Evolutionary conservation across 139 green algal genomes (phyloP).

Genomic region (Astrephomene gubernaculifera): DNA sequence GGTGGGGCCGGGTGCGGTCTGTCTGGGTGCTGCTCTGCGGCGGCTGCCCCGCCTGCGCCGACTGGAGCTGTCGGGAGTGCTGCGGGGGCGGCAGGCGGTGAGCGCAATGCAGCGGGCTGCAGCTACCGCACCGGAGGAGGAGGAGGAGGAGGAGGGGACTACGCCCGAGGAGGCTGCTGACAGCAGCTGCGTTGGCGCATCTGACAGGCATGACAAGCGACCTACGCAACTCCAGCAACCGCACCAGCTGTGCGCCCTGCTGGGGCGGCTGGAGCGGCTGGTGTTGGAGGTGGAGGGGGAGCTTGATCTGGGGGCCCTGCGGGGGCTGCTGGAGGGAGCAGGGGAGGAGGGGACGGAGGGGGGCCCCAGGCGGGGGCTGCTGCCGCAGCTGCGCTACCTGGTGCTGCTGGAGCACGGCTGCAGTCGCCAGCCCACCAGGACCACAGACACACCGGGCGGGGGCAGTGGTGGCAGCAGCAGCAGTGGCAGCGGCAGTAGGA

Average conservation of each 20-base stretch:
- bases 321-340: neutral
- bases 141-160: neutral
- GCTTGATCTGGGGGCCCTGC: neutral
- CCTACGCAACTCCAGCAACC: neutral
- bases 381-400: constrained; percentile 10
- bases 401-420: constrained; percentile 12
- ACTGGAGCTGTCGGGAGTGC: constrained; percentile 1
- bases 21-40: neutral
- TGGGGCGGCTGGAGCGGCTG: constrained; percentile 5
- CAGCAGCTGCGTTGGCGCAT: no score
- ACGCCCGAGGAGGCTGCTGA: no score
- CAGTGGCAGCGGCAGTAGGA: neutral
- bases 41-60: neutral
- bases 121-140: neutral
- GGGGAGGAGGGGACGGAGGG: no score
- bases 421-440: no score
- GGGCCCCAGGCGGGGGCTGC: no score
- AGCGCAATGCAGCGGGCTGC: neutral
- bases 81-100: neutral
- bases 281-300: neutral
- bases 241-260: neutral
- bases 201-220: no score
- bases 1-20: neutral
- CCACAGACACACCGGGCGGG: no score
- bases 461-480: neutral